Conservation (phyloP, 768 basidiomycete genomes). For the Suillus occidentalis region DNA sequence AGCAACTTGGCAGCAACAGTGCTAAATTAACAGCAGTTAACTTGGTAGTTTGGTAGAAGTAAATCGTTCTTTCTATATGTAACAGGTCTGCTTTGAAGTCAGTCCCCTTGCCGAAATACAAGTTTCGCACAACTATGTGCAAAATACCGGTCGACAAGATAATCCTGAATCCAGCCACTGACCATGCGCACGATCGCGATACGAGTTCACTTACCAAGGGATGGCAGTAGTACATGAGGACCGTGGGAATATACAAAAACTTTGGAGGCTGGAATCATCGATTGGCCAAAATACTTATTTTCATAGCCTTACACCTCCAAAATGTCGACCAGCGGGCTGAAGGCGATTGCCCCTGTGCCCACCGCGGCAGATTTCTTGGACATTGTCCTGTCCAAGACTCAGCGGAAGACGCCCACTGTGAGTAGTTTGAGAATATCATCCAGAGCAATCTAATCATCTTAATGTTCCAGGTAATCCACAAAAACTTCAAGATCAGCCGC, state of each 20-base stretch:
- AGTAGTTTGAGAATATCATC: not conserved
- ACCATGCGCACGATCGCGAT: too few relatives aligned
- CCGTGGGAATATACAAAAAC: conserved; percentile 3
- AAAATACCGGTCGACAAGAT: not conserved
- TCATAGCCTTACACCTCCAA: conserved; percentile 12
- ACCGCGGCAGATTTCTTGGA: conserved; percentile 94
- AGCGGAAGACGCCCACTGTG: conserved; percentile 96
- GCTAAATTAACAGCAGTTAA: too few relatives aligned
- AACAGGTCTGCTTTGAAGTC: not conserved
- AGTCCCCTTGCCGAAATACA: not conserved
- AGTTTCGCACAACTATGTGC: not conserved
- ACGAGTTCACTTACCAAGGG: not conserved
- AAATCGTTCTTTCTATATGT: not conserved
- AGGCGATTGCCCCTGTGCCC: conserved; percentile 98
- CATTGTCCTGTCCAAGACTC: conserved; percentile 91
- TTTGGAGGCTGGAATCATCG: not conserved
- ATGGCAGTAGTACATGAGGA: not conserved
- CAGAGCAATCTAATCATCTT: conserved; percentile 1
- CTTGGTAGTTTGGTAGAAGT: too few relatives aligned
- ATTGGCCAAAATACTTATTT: not conserved
- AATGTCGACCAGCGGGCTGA: conserved; percentile 87
- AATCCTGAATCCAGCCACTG: not conserved
- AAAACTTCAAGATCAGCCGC: conserved; percentile 99
- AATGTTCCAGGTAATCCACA: conserved; percentile 82
- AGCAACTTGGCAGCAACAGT: too few relatives aligned